These are phyloP conservation scores for Debaryomycetaceae sp. DNA, from an alignment of 1,139 yeast genomes.

Conservation along the genomic window DNA sequence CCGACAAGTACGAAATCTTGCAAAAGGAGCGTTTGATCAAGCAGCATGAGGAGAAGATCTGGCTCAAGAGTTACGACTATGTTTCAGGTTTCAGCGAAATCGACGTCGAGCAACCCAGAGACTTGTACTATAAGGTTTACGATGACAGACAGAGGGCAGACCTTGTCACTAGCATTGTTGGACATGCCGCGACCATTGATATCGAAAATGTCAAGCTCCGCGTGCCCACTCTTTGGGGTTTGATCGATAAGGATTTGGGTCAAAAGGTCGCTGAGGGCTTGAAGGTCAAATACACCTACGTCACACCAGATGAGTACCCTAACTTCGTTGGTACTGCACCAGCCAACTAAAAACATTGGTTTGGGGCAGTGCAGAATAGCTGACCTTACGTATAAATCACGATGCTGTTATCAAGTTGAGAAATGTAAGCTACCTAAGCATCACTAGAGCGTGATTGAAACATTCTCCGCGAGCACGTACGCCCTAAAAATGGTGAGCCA, in stretches of 20 bases:
- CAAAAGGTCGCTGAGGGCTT: constrained; percentile 29
- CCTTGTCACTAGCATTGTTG: constrained; percentile 32
- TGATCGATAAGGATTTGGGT: constrained; percentile 30
- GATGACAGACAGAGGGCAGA: constrained; percentile 24
- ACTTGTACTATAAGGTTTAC: constrained; percentile 33
- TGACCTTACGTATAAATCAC: no score
- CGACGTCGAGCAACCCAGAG: constrained; percentile 44
- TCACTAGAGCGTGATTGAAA: no score
- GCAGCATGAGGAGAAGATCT: constrained; percentile 32
- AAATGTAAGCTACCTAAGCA: no score
- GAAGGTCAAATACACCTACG: constrained; percentile 25
- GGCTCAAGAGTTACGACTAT: constrained; percentile 34
- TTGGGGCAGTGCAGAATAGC: no score
- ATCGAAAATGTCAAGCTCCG: constrained; percentile 26
- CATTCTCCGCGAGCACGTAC: no score
- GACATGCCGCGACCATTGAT: constrained; percentile 31
- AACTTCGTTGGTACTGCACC: constrained; percentile 11
- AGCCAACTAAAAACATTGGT: constrained; percentile 1
- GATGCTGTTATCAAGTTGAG: no score
- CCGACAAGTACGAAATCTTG: constrained; percentile 20
- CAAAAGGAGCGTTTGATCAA: constrained; percentile 21
- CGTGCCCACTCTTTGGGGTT: constrained; percentile 38
- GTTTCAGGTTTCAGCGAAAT: constrained; percentile 36
- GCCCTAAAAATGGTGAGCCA: no score
- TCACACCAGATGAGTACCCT: constrained; percentile 23